Percentiles rank a stretch among this genome's conserved stretches.
phyloP scores from a whole-genome alignment of 1,139 yeast genomes.

The Lodderomyces orthopsilosis region DNA sequence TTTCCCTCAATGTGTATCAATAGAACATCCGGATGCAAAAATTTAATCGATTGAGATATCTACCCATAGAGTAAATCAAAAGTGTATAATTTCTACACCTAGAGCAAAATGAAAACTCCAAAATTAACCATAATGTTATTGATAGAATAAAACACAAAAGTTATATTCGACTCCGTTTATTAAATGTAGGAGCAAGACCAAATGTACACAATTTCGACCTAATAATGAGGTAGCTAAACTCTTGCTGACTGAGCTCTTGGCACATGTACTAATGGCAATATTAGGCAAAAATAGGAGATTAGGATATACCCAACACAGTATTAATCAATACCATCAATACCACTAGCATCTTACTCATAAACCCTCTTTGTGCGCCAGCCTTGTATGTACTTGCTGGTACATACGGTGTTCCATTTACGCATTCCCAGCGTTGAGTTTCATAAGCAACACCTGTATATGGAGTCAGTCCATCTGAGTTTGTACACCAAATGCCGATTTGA shows the following conservation, averaged over 20 bases:
- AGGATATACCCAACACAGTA: neutral
- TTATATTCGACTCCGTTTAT: too few relatives aligned
- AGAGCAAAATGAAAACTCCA: too few relatives aligned
- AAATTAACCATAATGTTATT: too few relatives aligned
- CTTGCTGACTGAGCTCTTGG: too few relatives aligned
- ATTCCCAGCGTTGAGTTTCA: neutral
- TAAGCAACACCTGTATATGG: neutral
- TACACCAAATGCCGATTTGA: neutral
- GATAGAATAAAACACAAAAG: too few relatives aligned
- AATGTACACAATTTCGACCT: too few relatives aligned
- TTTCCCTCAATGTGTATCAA: constrained; percentile 97
- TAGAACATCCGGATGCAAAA: constrained; percentile 86
- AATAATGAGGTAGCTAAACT: too few relatives aligned
- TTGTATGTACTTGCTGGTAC: neutral
- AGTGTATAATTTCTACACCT: too few relatives aligned
- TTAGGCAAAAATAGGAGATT: too few relatives aligned
- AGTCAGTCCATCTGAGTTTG: neutral
- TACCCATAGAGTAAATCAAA: too few relatives aligned
- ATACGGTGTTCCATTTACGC: neutral
- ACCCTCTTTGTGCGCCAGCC: neutral
- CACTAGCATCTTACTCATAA: neutral
- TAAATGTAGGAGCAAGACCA: too few relatives aligned
- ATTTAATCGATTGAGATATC: constrained; percentile 91
- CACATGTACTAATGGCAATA: too few relatives aligned
- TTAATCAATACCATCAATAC: neutral